Conservation (phyloP, 768 basidiomycete genomes). For the Filobasidium floriforme region DNA sequence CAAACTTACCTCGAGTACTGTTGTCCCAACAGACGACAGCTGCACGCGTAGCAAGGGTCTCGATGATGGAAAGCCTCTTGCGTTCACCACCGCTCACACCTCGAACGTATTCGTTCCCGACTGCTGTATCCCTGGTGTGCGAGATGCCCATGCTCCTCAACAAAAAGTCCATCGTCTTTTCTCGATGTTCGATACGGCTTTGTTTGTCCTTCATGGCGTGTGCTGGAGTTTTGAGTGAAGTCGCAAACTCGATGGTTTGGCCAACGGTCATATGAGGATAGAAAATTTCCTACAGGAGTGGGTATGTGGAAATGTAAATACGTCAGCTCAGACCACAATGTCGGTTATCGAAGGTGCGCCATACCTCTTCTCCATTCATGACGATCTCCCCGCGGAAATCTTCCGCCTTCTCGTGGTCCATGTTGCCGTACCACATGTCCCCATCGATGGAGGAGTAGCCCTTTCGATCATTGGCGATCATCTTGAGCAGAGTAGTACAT, state of each 20-base stretch:
- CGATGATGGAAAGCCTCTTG: constrained; percentile 24
- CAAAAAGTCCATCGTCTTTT: constrained; percentile 45
- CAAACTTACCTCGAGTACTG: constrained; percentile 10
- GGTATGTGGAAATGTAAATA: neutral
- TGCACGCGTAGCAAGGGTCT: constrained; percentile 19
- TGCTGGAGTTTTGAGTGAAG: constrained; percentile 34
- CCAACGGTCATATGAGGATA: constrained; percentile 37
- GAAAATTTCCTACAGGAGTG: constrained; percentile 29
- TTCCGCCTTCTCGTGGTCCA: constrained; percentile 27
- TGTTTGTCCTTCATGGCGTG: constrained; percentile 19
- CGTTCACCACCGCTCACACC: constrained; percentile 36
- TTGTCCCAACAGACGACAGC: constrained; percentile 23
- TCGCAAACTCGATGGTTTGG: constrained; percentile 37
- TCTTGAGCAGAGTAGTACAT: constrained; percentile 72
- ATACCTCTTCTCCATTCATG: constrained; percentile 22
- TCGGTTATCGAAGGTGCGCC: neutral
- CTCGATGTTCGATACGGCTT: constrained; percentile 31
- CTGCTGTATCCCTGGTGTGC: constrained; percentile 36
- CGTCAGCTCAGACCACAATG: neutral
- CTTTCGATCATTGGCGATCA: constrained; percentile 62
- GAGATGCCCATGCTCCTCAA: constrained; percentile 38
- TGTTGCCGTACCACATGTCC: constrained; percentile 59
- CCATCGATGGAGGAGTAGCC: constrained; percentile 65
- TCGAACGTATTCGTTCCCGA: constrained; percentile 46
- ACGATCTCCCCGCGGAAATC: constrained; percentile 20